phyloP scores from a whole-genome alignment of 371 early-diverging fungal genomes.

The Coemansia sp. region DNA sequence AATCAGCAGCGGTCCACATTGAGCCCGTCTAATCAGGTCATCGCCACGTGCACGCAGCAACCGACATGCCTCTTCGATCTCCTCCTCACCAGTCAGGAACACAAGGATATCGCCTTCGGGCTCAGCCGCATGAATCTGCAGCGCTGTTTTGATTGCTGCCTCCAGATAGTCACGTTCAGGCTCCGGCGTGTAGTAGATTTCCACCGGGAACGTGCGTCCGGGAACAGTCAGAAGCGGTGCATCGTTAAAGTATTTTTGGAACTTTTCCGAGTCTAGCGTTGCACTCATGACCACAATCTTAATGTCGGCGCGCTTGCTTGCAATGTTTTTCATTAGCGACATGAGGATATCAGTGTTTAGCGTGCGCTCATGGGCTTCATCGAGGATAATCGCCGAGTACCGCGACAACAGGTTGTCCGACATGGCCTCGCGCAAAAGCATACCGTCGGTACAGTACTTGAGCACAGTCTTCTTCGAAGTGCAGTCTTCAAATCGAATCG shows the following conservation, averaged over 20 bases:
- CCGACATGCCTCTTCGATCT: slow-evolving; percentile 85
- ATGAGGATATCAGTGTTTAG: slow-evolving; percentile 96
- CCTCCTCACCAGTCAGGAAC: slow-evolving; percentile 93
- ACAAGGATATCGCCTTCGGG: slow-evolving; percentile 86
- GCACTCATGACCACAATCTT: slow-evolving; percentile 93
- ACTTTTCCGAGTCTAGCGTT: slow-evolving; percentile 85
- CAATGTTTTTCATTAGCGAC: slow-evolving; percentile 86
- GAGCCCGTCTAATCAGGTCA: slow-evolving; percentile 58
- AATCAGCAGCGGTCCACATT: slow-evolving; percentile 69
- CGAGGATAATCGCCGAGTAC: slow-evolving; percentile 92
- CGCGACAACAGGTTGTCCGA: slow-evolving; percentile 80
- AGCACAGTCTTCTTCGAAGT: slow-evolving; percentile 80
- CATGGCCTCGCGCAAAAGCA: slow-evolving; percentile 97
- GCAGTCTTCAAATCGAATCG: slow-evolving; percentile 95
- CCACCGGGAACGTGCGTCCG: slow-evolving; percentile 89
- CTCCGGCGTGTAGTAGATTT: slow-evolving; percentile 85
- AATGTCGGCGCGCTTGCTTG: slow-evolving; percentile 66
- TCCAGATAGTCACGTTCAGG: slow-evolving; percentile 88
- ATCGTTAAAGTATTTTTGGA: slow-evolving; percentile 80
- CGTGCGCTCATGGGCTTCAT: slow-evolving; percentile 99
- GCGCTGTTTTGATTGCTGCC: slow-evolving; percentile 78
- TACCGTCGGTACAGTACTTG: slow-evolving; percentile 98
- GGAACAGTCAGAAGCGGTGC: slow-evolving; percentile 74
- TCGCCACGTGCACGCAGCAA: slow-evolving; percentile 71
- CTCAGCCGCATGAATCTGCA: slow-evolving; percentile 83